Base-by-base conservation (phyloP, 805 yeast species). In the Kregervanrija delftensis region DNA sequence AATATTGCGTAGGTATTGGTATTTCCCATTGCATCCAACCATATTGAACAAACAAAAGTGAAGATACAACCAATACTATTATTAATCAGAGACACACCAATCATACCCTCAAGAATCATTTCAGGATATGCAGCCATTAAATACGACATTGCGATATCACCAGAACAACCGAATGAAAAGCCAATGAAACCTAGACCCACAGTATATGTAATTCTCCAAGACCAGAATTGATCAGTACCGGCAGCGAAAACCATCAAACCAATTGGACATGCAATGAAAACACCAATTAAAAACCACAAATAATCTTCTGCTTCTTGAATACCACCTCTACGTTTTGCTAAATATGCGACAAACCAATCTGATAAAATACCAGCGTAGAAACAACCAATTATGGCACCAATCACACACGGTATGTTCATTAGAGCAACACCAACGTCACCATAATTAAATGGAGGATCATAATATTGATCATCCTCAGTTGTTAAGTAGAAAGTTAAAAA, bases 401-500 rank as follows among this genome's bases (percentile, higher is more conserved):
- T 72, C 36, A 79, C 65, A 45, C 82, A 74, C 0, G 91, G 89
- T 16, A 84, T 69, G 54, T 84, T 83, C 89, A 84, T 83, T 36
- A 84, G 56, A 0, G 88, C 89, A 22, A 85, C 86, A 33, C 81
- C 85, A 5, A 74, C 71, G 52, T 80, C 73, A 12, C 79, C 68
- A 56, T 81, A 82, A 60, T 75, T 74, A 72, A 77, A 84, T 10
- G 93, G 91, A 0, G 72, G 71, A 45, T 73, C 81, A 42, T 78
- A 77, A 65, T 79, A 84, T 50, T 69, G 67, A 44, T 80, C 80
- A 48, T 83, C 89, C 58, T 83, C 86, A 10, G 86, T 76, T 2
- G 90, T 83, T 49, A 85, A 61, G 60, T 83, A 85, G 54, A 85
- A 84, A 0, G 90, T 77, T 50, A 84, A 69, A 57, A 83, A 80